Evolutionary conservation across 768 basidiomycete species (phyloP).

Genomic region (Naganishia vaughanmartiniae): DNA sequence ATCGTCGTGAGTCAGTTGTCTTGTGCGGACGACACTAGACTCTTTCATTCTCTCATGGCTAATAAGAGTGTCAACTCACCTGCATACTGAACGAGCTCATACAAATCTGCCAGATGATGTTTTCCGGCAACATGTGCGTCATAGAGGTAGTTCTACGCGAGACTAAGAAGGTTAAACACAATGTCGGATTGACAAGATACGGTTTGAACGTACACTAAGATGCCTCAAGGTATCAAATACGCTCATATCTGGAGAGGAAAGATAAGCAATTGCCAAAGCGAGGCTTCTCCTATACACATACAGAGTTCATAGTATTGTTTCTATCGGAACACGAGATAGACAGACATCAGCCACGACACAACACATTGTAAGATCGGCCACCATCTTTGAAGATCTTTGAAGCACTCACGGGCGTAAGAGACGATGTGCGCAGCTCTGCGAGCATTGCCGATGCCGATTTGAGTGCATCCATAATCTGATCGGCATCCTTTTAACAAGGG

Average conservation of each 20-base stretch:
- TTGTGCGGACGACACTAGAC: neutral
- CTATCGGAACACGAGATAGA: slow-evolving; percentile 54
- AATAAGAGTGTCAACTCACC: slow-evolving; percentile 9
- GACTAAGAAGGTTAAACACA: neutral
- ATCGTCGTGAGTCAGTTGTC: neutral
- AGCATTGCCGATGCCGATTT: slow-evolving; percentile 98
- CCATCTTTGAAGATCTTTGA: neutral
- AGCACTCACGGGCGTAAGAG: slow-evolving; percentile 60
- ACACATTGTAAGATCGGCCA: no score
- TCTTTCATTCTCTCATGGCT: neutral
- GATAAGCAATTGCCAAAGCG: neutral
- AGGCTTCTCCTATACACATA: slow-evolving; percentile 52
- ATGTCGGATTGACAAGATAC: neutral
- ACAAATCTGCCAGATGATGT: slow-evolving; percentile 96
- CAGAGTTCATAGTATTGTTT: slow-evolving; percentile 99
- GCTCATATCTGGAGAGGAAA: slow-evolving; percentile 75
- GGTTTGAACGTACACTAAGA: slow-evolving; percentile 54
- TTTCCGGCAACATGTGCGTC: slow-evolving; percentile 87
- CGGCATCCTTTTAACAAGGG: slow-evolving; percentile 66
- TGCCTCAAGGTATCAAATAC: slow-evolving; percentile 95
- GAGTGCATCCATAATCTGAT: slow-evolving; percentile 97
- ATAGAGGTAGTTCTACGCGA: slow-evolving; percentile 81
- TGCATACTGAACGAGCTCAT: slow-evolving; percentile 95
- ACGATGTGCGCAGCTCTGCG: slow-evolving; percentile 88
- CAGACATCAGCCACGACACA: neutral